Evolutionary conservation across 768 basidiomycete genomes (phyloP).

Genomic region (Mycena chlorophos): DNA sequence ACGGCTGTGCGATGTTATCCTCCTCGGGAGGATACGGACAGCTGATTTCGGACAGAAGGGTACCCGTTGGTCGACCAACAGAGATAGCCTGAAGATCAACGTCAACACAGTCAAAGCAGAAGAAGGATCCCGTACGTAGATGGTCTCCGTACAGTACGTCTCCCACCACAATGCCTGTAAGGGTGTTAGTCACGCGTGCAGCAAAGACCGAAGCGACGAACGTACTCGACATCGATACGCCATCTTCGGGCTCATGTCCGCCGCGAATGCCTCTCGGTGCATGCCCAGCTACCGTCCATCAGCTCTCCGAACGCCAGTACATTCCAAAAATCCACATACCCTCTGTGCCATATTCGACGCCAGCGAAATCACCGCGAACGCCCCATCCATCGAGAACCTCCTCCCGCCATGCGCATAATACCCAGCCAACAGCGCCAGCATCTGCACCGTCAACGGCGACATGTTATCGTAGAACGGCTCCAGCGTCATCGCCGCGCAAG

Average conservation of each 20-base stretch:
- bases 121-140: conserved; percentile 40
- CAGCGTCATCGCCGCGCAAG: conserved; percentile 40
- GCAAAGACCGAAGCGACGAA: neutral
- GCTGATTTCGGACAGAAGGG: conserved; percentile 33
- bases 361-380: conserved; percentile 36
- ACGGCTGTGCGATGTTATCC: conserved; percentile 29
- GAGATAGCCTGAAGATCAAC: conserved; percentile 30
- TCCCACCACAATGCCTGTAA: conserved; percentile 47
- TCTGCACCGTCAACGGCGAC: conserved; percentile 41
- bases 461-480: conserved; percentile 40
- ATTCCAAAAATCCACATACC: conserved; percentile 22
- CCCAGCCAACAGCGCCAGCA: conserved; percentile 32
- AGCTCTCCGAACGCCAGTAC: neutral
- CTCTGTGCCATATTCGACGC: conserved; percentile 36
- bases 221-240: conserved; percentile 5
- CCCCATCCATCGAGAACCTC: conserved; percentile 32
- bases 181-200: conserved; percentile 29
- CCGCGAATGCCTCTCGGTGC: conserved; percentile 16
- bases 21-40: conserved; percentile 41
- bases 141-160: conserved; percentile 40
- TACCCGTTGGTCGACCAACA: conserved; percentile 39
- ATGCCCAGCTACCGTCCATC: conserved; percentile 12
- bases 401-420: conserved; percentile 41
- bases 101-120: neutral
- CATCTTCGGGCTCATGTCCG: conserved; percentile 34